Conservation (phyloP, 208 protist genomes). For the Leishmania amazonensis region DNA sequence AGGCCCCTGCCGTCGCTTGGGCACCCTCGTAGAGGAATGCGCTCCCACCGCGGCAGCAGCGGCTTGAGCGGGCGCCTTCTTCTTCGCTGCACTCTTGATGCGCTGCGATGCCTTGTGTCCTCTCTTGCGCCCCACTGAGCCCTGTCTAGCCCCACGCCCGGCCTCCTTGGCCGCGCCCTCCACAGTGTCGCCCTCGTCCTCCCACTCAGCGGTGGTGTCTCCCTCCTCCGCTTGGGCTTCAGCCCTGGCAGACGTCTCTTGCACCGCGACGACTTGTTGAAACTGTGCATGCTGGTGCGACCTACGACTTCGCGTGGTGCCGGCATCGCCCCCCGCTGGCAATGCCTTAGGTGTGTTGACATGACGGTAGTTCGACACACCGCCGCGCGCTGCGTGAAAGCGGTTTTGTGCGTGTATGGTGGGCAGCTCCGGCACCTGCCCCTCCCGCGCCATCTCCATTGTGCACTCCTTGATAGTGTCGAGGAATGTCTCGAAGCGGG, state of each 20-base stretch:
- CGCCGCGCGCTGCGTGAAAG: slow-evolving; percentile 17
- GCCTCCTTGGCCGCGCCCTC: background rate
- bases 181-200: background rate
- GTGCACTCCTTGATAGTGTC: slow-evolving; percentile 60
- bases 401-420: slow-evolving; percentile 13
- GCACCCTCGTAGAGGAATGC: background rate
- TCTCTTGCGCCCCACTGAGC: background rate
- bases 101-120: slow-evolving; percentile 3
- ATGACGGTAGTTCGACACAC: background rate
- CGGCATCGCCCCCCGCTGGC: background rate
- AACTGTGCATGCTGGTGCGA: background rate
- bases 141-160: background rate
- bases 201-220: background rate
- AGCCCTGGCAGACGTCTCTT: background rate
- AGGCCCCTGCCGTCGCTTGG: background rate
- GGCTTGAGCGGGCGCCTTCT: background rate
- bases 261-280: background rate
- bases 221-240: slow-evolving; percentile 5
- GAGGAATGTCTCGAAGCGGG: slow-evolving; percentile 71
- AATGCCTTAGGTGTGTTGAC: background rate
- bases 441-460: slow-evolving; percentile 53
- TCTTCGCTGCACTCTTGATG: slow-evolving; percentile 8
- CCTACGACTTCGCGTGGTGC: background rate
- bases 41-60: too few relatives aligned
- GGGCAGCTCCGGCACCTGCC: slow-evolving; percentile 30